These are phyloP conservation scores for Rhizopogon salebrosus DNA, from an alignment of 768 basidiomycete genomes.

Conservation along the genomic window DNA sequence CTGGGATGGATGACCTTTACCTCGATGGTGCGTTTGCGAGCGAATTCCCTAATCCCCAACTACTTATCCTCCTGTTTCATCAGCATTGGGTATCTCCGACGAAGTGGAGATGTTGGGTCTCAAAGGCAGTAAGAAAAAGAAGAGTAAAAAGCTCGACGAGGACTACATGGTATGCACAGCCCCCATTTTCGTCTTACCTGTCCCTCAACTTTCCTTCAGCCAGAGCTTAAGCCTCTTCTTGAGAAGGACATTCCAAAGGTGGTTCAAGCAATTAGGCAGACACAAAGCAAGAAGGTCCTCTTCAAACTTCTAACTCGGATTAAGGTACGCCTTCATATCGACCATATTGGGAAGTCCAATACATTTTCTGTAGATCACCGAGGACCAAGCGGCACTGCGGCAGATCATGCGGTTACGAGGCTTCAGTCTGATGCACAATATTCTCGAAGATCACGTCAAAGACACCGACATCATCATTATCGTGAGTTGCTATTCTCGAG, in stretches of 20 bases:
- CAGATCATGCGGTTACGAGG: conserved; percentile 91
- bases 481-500: conserved; percentile 38
- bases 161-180: conserved; percentile 69
- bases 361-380: conserved; percentile 59
- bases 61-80: not conserved
- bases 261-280: conserved; percentile 86
- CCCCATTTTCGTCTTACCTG: not conserved
- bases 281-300: conserved; percentile 76
- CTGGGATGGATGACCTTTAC: conserved; percentile 90
- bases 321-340: conserved; percentile 43
- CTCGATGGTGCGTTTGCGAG: conserved; percentile 64
- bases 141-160: conserved; percentile 88
- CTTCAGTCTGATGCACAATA: conserved; percentile 85
- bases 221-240: conserved; percentile 67
- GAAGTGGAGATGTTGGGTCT: conserved; percentile 79
- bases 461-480: conserved; percentile 68
- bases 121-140: conserved; percentile 87
- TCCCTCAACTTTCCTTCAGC: conserved; percentile 38
- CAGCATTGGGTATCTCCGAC: conserved; percentile 91
- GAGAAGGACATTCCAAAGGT: conserved; percentile 87
- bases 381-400: conserved; percentile 70
- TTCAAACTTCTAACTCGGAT: conserved; percentile 81
- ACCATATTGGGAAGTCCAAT: not conserved
- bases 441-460: conserved; percentile 69
- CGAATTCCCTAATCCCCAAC: not conserved